Evolutionary conservation across 2,329 filamentous ascomycete genomes (phyloP).

Genomic region (Aspergillus quadrilineatus): DNA sequence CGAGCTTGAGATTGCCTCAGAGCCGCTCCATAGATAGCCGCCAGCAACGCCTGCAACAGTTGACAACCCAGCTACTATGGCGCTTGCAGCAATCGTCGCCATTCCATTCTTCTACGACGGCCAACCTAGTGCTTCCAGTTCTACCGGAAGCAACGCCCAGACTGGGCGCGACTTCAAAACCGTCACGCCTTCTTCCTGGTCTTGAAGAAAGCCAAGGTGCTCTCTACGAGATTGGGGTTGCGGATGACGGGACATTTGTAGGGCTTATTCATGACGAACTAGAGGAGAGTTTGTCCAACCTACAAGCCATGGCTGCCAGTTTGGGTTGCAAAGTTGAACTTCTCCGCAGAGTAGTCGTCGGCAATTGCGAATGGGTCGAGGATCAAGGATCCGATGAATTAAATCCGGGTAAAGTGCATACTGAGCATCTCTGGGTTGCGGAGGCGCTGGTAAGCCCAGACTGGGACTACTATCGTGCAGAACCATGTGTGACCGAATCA

Average conservation of each 20-base stretch:
- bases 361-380: conserved; percentile 66
- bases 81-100: conserved; percentile 91
- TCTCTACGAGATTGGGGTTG: conserved; percentile 92
- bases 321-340: conserved; percentile 83
- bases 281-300: conserved; percentile 81
- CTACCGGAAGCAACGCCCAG: conserved; percentile 65
- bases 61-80: conserved; percentile 95
- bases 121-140: conserved; percentile 71
- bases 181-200: conserved; percentile 63
- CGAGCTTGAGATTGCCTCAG: conserved; percentile 37
- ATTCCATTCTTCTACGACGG: conserved; percentile 77
- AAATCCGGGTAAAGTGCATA: conserved; percentile 27
- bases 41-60: conserved; percentile 80
- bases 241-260: conserved; percentile 88
- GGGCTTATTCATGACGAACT: conserved; percentile 88
- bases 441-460: conserved; percentile 85
- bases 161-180: conserved; percentile 56
- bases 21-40: conserved; percentile 65
- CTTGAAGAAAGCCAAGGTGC: conserved; percentile 91
- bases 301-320: conserved; percentile 88
- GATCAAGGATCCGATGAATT: conserved; percentile 23
- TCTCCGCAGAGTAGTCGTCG: conserved; percentile 77
- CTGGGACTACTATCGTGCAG: conserved; percentile 47
- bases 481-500: conserved; percentile 12
- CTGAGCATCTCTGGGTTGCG: conserved; percentile 74